Evolutionary conservation across 2,329 filamentous ascomycete species (phyloP).

Genomic region (Penicillium psychrosexuale): DNA sequence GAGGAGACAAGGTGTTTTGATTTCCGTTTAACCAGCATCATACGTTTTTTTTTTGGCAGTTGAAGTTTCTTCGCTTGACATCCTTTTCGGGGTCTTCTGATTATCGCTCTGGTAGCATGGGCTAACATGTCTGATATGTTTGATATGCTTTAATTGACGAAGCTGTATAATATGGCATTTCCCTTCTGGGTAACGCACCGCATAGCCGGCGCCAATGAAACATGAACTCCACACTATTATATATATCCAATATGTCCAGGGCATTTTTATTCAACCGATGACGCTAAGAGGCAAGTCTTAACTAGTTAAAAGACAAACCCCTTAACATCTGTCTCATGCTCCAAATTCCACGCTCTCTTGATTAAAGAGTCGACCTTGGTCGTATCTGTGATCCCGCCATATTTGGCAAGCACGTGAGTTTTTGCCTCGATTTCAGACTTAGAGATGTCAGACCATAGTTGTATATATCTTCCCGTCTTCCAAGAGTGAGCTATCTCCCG

Average conservation of each 20-base stretch:
- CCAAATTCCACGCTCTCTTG: conserved; percentile 22
- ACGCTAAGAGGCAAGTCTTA: neutral
- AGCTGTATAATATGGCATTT: conserved; percentile 23
- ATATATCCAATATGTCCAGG: no score
- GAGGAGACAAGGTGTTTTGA: conserved; percentile 19
- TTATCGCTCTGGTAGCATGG: conserved; percentile 9
- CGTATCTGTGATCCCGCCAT: conserved; percentile 22
- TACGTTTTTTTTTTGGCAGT: conserved; percentile 13
- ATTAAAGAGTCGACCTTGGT: conserved; percentile 19
- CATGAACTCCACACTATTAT: neutral
- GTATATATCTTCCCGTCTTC: neutral
- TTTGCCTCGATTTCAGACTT: no score
- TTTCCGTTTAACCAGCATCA: conserved; percentile 21
- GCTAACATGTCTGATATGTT: conserved; percentile 14
- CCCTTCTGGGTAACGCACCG: neutral
- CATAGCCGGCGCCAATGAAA: conserved; percentile 1
- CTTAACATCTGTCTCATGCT: conserved; percentile 15
- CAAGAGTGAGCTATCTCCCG: neutral
- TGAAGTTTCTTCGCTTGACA: conserved; percentile 13
- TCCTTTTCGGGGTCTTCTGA: conserved; percentile 5
- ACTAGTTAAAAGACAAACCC: conserved; percentile 19
- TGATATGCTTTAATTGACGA: conserved; percentile 22
- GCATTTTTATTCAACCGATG: neutral
- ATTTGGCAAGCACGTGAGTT: conserved; percentile 18
- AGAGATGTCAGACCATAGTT: neutral